phyloP scores from a whole-genome alignment of 352 stramenopile genomes.

The Globisporangium solare region DNA sequence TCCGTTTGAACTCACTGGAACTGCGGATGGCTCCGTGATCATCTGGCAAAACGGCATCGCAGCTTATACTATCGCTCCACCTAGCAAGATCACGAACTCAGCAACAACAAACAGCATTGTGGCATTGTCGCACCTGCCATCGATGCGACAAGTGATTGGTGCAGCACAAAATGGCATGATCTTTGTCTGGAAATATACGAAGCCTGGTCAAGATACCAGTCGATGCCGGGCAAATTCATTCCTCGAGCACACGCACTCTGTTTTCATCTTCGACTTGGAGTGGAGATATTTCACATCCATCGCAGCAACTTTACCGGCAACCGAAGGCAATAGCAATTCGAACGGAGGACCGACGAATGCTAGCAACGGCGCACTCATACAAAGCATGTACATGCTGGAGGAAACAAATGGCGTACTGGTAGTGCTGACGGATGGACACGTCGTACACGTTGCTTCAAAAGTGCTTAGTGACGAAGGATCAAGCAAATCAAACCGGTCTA shows the following conservation, averaged over 20 bases:
- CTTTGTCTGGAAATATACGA: constrained; percentile 29
- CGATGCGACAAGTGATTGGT: constrained; percentile 37
- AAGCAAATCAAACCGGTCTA: background rate
- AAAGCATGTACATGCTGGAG: constrained; percentile 17
- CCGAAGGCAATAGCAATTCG: too few relatives aligned
- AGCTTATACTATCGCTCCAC: constrained; percentile 28
- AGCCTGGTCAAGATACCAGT: constrained; percentile 2
- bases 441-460: constrained; percentile 14
- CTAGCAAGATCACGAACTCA: background rate
- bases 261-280: constrained; percentile 13
- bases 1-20: constrained; percentile 55
- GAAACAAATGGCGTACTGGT: constrained; percentile 21
- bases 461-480: constrained; percentile 3
- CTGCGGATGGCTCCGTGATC: constrained; percentile 37
- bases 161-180: constrained; percentile 30
- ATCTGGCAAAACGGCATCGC: constrained; percentile 56
- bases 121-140: constrained; percentile 28
- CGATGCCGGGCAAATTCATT: constrained; percentile 26
- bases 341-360: too few relatives aligned
- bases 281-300: constrained; percentile 11
- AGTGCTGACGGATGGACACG: constrained; percentile 15
- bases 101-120: constrained; percentile 20
- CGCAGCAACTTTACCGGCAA: background rate
- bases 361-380: background rate
- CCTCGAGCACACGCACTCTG: constrained; percentile 21